phyloP scores from a whole-genome alignment of 495 filamentous ascomycete genomes.

The Aspergillus ostianus region DNA sequence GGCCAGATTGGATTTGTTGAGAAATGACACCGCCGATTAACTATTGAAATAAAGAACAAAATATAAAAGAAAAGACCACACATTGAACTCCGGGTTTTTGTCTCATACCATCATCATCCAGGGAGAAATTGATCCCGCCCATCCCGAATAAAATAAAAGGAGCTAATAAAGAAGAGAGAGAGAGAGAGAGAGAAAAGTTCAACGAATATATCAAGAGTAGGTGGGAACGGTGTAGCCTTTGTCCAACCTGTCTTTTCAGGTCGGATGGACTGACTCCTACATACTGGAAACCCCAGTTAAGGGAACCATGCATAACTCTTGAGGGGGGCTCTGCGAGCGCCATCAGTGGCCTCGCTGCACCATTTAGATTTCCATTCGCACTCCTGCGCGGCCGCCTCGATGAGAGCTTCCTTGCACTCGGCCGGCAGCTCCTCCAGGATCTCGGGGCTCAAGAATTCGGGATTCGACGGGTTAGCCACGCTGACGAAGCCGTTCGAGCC shows the following conservation, averaged over 20 bases:
- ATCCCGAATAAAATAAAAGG: slow-evolving; percentile 4
- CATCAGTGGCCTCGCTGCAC: slow-evolving; percentile 59
- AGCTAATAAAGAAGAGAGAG: slow-evolving; percentile 2
- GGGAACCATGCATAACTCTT: slow-evolving; percentile 53
- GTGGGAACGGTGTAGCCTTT: neutral
- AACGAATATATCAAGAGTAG: slow-evolving; percentile 9
- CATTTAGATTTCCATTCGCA: slow-evolving; percentile 70
- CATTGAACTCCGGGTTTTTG: slow-evolving; percentile 11
- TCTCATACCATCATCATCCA: slow-evolving; percentile 9
- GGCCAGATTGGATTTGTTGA: neutral
- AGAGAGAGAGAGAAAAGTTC: neutral
- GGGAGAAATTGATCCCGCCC: slow-evolving; percentile 3
- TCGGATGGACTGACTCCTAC: slow-evolving; percentile 1
- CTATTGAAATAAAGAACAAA: neutral
- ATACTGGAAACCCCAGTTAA: slow-evolving; percentile 13
- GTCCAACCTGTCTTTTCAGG: neutral
- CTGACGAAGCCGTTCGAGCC: slow-evolving; percentile 65
- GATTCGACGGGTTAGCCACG: slow-evolving; percentile 34
- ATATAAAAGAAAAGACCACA: slow-evolving; percentile 3
- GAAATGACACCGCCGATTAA: neutral
- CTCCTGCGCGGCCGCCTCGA: slow-evolving; percentile 60
- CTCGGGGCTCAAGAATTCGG: slow-evolving; percentile 60
- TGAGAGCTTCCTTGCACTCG: slow-evolving; percentile 68
- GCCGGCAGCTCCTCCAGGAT: slow-evolving; percentile 66
- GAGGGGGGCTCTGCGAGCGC: slow-evolving; percentile 43